These are phyloP conservation scores for Tolypocladium ophioglossoides DNA, from an alignment of 2,329 filamentous ascomycete genomes.

Conservation along the genomic window DNA sequence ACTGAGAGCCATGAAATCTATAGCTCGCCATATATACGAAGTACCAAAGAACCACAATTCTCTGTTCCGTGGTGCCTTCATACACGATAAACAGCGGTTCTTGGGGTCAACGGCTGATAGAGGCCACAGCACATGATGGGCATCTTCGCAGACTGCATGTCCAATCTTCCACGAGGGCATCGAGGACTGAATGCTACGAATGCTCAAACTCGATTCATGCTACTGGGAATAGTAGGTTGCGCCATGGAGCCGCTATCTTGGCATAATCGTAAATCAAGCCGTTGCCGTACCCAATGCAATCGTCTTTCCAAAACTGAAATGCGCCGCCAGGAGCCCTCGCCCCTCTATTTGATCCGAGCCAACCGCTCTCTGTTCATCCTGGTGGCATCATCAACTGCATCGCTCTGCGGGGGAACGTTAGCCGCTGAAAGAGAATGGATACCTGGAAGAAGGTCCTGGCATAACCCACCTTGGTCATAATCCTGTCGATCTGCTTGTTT, in stretches of 20 bases:
- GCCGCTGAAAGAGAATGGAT: constrained; percentile 3
- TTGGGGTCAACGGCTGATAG: not conserved
- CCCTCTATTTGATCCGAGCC: constrained; percentile 43
- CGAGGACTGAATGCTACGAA: not conserved
- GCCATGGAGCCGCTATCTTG: not conserved
- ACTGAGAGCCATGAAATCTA: too few species aligned
- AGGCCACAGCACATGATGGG: not conserved
- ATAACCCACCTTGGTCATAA: constrained; percentile 62
- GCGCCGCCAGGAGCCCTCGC: too few species aligned
- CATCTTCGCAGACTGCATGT: not conserved
- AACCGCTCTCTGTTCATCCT: constrained; percentile 65
- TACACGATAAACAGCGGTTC: not conserved
- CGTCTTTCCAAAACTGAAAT: not conserved
- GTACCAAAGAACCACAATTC: too few species aligned
- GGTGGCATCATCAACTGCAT: constrained; percentile 72
- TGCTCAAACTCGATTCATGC: not conserved
- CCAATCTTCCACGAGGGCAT: not conserved
- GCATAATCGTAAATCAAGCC: not conserved
- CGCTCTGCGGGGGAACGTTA: constrained; percentile 48
- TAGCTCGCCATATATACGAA: too few species aligned
- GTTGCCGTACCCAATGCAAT: not conserved
- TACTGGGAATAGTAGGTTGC: not conserved
- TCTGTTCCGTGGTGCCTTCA: too few species aligned
- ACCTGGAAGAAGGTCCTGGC: not conserved
- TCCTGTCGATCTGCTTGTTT: constrained; percentile 64